These are phyloP conservation scores for Neostapfia colusana DNA, from an alignment of 176 grass and related monocot genomes.

Conservation along the genomic window DNA sequence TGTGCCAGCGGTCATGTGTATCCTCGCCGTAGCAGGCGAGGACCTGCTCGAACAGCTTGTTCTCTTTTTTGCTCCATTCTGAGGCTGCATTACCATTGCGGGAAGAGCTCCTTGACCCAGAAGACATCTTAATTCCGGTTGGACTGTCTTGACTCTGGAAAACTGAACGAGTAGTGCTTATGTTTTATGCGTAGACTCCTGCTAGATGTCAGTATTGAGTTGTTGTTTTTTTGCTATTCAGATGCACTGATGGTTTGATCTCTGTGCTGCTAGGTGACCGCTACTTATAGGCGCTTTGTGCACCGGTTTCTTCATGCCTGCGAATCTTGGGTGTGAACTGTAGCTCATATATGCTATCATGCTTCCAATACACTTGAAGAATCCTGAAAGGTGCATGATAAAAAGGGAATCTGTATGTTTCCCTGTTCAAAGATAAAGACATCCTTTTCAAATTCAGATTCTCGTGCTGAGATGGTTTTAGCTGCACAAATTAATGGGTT, in stretches of 20 bases:
- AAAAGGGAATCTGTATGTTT: slow-evolving; percentile 3
- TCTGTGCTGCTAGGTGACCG: slow-evolving; percentile 20
- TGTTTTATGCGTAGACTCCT: slow-evolving; percentile 10
- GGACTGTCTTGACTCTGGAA: slow-evolving; percentile 10
- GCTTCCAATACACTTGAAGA: slow-evolving; percentile 1
- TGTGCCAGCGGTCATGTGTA: slow-evolving; percentile 83
- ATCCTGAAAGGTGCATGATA: slow-evolving; percentile 14
- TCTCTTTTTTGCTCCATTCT: slow-evolving; percentile 65
- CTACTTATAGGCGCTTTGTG: slow-evolving; percentile 48
- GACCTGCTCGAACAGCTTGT: slow-evolving; percentile 88
- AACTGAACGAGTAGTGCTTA: not conserved
- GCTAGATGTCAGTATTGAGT: slow-evolving; percentile 1
- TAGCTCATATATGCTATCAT: not conserved
- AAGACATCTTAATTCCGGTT: slow-evolving; percentile 42
- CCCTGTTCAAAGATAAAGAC: not conserved
- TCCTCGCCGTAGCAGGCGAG: slow-evolving; percentile 66
- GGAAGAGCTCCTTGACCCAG: slow-evolving; percentile 49
- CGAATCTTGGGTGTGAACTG: not conserved
- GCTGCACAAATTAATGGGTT: slow-evolving; percentile 1
- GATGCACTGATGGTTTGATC: slow-evolving; percentile 37
- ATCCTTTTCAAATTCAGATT: slow-evolving; percentile 27
- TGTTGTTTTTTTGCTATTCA: not conserved
- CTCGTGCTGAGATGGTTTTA: not conserved
- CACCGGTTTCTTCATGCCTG: not conserved
- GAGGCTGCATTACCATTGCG: slow-evolving; percentile 24